Base-by-base conservation (phyloP, 164 flowering plant genomes). In the Protea cynaroides region DNA sequence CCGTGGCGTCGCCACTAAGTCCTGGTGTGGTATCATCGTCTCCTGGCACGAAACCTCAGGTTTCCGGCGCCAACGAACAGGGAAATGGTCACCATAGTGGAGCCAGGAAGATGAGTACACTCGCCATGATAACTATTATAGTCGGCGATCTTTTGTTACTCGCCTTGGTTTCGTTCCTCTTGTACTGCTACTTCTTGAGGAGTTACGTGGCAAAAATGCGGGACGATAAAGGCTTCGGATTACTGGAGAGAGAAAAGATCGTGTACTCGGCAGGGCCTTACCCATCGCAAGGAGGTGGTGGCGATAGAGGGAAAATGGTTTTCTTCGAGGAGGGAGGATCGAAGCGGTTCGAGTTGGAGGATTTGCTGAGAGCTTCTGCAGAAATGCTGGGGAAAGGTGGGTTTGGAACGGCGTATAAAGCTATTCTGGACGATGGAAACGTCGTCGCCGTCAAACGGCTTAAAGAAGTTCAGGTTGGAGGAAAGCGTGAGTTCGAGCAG, bases 321-420 rank as follows among this genome's bases (percentile, higher is more conserved):
- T 92, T 92, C 75, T 84, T 86, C 62, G 87, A 86, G 13, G 92
- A 85, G 11, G 80, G 53, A 65, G 34, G 34, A 29, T 29, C 34
- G 34, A 80, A 71, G 82, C 72, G 79, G 76, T 92, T 92, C 60
- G 96, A 92, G 78, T 84, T 92, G 34, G 98, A 92, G 67, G 98
- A 92, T 67, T 67, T 92, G 75, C 81, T 92, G 19, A 75, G 86
- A 59, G 98, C 98, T 2, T 89, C 98, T 49, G 98, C 98, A 19
- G 98, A 92, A 71, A 88, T 89, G 92, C 71, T 92, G 74, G 98
- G 98, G 7, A 92, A 89, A 74, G 98, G 98, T 1, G 89, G 86
- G 43, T 83, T 85, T 40, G 96, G 98, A 23, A 92, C 96, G 51
- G 88, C 91, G 49, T 92, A 92, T 70, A 92, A 89, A 77, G 98